These are phyloP conservation scores for Wickerhamiella azyma DNA, from an alignment of 805 yeast genomes.

Conservation along the genomic window DNA sequence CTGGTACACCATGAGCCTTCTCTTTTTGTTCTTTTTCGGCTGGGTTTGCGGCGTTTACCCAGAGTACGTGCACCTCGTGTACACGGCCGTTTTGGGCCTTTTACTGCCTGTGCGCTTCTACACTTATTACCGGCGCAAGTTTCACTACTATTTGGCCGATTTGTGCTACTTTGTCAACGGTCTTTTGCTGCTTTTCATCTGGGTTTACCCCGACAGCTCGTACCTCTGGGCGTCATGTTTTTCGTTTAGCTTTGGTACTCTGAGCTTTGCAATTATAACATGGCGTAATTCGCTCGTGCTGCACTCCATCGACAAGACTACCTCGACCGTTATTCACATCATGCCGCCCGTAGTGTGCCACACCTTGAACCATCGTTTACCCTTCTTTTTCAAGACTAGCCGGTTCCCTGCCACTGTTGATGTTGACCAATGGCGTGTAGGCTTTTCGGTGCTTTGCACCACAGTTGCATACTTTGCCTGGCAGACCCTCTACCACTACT, in stretches of 20 bases:
- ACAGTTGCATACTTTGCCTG: constrained; percentile 72
- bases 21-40: constrained; percentile 57
- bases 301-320: constrained; percentile 84
- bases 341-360: constrained; percentile 82
- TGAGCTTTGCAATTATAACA: constrained; percentile 85
- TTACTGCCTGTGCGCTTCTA: constrained; percentile 77
- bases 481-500: constrained; percentile 85
- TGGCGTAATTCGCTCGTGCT: constrained; percentile 91
- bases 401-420: constrained; percentile 75
- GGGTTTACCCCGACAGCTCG: constrained; percentile 68
- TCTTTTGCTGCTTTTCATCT: constrained; percentile 53
- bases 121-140: constrained; percentile 64
- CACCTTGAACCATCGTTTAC: constrained; percentile 70
- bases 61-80: constrained; percentile 57
- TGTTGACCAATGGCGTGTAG: constrained; percentile 56
- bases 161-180: constrained; percentile 82
- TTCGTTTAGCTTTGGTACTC: constrained; percentile 76
- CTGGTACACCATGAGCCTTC: constrained; percentile 63
- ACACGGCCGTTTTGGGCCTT: constrained; percentile 44
- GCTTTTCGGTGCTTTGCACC: constrained; percentile 61
- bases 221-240: constrained; percentile 70
- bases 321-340: constrained; percentile 80
- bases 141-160: constrained; percentile 82
- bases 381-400: constrained; percentile 33
- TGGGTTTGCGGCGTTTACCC: constrained; percentile 68